Base-by-base conservation (phyloP, 768 basidiomycete species). In the Amanita muscaria region DNA sequence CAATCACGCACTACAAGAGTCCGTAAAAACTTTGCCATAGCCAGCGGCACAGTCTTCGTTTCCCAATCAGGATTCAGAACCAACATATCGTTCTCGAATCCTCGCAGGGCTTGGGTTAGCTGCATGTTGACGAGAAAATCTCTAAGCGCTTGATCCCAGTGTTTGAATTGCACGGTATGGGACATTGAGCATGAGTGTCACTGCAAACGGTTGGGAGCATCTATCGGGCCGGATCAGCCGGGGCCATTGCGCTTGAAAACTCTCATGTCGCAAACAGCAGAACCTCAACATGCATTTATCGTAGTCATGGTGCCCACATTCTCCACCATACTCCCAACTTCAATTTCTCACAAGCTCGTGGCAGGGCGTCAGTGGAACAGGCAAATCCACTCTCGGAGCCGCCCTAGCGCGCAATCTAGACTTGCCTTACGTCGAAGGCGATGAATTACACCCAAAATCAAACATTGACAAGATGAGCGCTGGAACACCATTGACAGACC, bases 381-480 rank as follows among this genome's bases (percentile, higher is more conserved):
- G 85, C 6, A 86, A 86, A 57, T 76, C 77, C 22, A 85, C 82
- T 16, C 67, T 91, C 1, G 88, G 83, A 0, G 51, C 50, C 4
- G 77, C 75, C 5, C 65, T 93, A n/a, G 74, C 85, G 5, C 53
- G 64, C 30, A 65, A 67, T 21, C 68, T 89, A 38, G 61, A 60
- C n/a, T 50, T 89, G 48, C 82, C 89, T 1, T 94, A 86, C 64
- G 66, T 90, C 48, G 93, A 97, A 56, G 93, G 85, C 22, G 92
- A 96, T 59, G 80, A 85, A 49, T 70, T 96, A 22, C 93, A 97
- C 58, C 85, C 92, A 0, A 56, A 68, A 18, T 61, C 74, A 10
- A 94, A 94, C 61, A 75, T 94, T 32, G 80, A 76, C 22, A 98
- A 97, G 73, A 96, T 97, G 92, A 64, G 78, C 4, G 57, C 64